Base-by-base conservation (phyloP, 2,329 filamentous ascomycete species). In the Chalara sp. region DNA sequence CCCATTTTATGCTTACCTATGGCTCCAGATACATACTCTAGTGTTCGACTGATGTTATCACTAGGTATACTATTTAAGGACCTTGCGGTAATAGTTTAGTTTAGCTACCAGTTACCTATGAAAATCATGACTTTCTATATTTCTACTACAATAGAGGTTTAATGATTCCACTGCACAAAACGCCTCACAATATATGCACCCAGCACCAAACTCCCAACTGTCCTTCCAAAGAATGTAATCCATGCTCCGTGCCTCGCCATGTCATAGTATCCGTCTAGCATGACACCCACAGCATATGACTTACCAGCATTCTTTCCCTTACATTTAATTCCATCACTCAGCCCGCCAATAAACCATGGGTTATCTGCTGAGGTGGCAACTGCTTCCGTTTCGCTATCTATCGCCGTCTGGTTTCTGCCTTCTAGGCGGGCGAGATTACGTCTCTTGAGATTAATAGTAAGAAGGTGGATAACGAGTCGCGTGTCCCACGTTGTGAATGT, bases 401-500 rank as follows among this genome's bases (percentile, higher is more conserved):
- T 47, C 5, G 56, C 63, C n/a, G 58, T 64, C 37, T 61, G 55
- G 46, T 61, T 63, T n/a, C 46, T 47, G 57, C 46, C 12, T 61
- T 61, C 52, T 54, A 63, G 47, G 55, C 61, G 50, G 52, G 49
- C 48, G 52, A 61, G 45, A 50, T 81, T 81, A 50, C 70, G 69
- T 54, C 72, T 70, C 51, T 78, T 76, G 60, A 86, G 76, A 6
- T 69, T 67, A 55, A 77, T 76, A 0, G 81, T 84, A 60, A 85
- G 66, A 7, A 81, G 61, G 70, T 76, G 82, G 49, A 86, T 74
- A 8, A 80, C 68, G 32, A 81, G 68, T 5, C 77, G 71, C 4
- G 86, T 71, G 59, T 87, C 84, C 51, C 72, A 73, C 1, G 78
- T 73, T 0, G 82, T 84, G 61, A 87, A 86, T 1, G 80, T 86